These are phyloP conservation scores for Zasmidium angulare DNA, from an alignment of 2,329 filamentous ascomycete species.

Conservation along the genomic window DNA sequence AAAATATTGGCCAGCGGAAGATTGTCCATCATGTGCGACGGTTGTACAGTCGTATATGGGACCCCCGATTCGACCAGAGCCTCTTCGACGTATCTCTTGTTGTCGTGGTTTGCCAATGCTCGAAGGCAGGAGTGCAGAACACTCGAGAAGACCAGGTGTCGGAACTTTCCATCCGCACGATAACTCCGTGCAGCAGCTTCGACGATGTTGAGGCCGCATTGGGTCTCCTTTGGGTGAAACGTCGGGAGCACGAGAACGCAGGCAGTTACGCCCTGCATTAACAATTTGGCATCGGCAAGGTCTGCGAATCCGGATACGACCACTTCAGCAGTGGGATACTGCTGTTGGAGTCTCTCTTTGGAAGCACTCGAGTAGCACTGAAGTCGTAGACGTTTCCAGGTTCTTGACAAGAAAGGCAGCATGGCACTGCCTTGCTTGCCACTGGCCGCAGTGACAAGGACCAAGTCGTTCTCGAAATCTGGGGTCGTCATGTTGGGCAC, in stretches of 20 bases:
- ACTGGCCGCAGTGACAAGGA: constrained; percentile 41
- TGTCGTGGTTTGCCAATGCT: constrained; percentile 40
- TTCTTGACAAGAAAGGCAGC: constrained; percentile 36
- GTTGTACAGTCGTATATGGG: constrained; percentile 39
- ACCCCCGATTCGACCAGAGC: constrained; percentile 36
- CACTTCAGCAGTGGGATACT: constrained; percentile 37
- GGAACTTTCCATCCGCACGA: constrained; percentile 3
- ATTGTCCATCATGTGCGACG: constrained; percentile 37
- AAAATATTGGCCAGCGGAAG: constrained; percentile 25
- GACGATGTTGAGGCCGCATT: constrained; percentile 39
- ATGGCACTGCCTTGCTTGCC: constrained; percentile 40
- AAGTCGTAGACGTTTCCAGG: constrained; percentile 37
- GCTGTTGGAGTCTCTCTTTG: constrained; percentile 26
- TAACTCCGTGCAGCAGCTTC: constrained; percentile 33
- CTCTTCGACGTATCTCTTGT: constrained; percentile 39
- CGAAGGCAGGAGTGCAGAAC: constrained; percentile 36
- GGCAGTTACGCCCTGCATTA: constrained; percentile 33
- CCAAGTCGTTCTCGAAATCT: constrained; percentile 28
- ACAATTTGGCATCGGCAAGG: constrained; percentile 22
- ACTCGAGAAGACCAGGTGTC: constrained; percentile 38
- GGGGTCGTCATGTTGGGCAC: too few species aligned
- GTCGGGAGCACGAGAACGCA: constrained; percentile 38
- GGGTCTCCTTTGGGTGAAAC: constrained; percentile 37
- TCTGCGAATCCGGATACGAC: constrained; percentile 33
- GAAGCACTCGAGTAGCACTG: constrained; percentile 34